A percentile compares a stretch with the other conserved stretches of the same genome.
Conservation (phyloP, 108 stramenopile genomes). For the Pseudonitzschia delicatissima region DNA sequence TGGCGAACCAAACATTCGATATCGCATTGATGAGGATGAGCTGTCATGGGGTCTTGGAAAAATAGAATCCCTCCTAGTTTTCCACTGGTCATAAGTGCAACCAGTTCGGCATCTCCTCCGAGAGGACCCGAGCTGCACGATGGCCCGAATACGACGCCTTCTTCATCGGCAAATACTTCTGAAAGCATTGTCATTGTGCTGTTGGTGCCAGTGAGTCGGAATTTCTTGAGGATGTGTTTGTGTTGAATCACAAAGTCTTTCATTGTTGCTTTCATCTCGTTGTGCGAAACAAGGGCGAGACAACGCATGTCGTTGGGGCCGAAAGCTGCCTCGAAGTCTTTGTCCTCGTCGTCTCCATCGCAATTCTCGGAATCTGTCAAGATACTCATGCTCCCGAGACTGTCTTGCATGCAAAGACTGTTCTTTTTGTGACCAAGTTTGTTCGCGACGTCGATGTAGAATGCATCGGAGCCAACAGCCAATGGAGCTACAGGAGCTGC, state of each 20-base stretch:
- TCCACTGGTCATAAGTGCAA: conserved; percentile 27
- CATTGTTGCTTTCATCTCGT: conserved; percentile 40
- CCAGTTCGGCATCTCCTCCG: conserved; percentile 37
- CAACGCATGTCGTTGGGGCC: conserved; percentile 29
- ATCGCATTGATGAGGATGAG: conserved; percentile 39
- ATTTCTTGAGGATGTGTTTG: conserved; percentile 27
- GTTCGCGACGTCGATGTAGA: not conserved
- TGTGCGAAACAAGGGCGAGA: conserved; percentile 31
- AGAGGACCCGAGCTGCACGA: conserved; percentile 35
- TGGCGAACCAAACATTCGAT: conserved; percentile 34
- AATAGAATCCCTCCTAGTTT: conserved; percentile 32
- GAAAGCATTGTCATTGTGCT: conserved; percentile 32
- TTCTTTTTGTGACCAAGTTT: not conserved
- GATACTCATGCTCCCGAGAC: not conserved
- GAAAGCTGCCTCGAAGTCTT: conserved; percentile 4
- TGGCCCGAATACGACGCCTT: conserved; percentile 19
- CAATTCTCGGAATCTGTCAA: no score
- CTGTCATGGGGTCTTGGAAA: conserved; percentile 32
- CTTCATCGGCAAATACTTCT: conserved; percentile 16
- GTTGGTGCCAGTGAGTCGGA: conserved; percentile 29
- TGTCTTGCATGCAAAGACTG: conserved; percentile 2
- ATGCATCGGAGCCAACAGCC: not conserved
- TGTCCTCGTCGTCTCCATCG: not conserved
- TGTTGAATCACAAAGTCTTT: conserved; percentile 27
- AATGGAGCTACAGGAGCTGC: no score